Conservation (phyloP, 108 stramenopile species). For the Tribonema minus region DNA sequence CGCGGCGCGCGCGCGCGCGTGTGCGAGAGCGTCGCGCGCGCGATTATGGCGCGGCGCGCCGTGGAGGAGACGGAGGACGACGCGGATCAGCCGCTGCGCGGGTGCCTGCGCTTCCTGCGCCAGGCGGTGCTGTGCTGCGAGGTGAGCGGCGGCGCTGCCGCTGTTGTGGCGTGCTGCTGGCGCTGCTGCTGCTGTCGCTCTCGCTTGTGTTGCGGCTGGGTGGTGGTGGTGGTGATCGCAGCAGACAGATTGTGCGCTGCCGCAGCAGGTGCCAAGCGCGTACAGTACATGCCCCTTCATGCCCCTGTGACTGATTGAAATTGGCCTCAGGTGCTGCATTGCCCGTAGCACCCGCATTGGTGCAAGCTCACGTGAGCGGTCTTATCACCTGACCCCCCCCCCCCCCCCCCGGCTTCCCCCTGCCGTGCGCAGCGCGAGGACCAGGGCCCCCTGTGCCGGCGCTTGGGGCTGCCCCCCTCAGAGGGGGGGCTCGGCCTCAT, state of each 20-base stretch:
- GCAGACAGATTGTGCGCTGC: too few species aligned
- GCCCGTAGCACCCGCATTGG: too few species aligned
- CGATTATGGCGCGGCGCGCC: neutral
- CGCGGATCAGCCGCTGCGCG: constrained; percentile 4
- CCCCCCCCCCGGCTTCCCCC: too few species aligned
- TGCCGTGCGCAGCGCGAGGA: too few species aligned
- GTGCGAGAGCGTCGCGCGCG: neutral
- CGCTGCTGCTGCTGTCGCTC: too few species aligned
- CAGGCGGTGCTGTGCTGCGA: constrained; percentile 6
- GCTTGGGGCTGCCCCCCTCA: neutral
- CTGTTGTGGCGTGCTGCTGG: too few species aligned
- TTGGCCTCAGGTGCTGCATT: too few species aligned
- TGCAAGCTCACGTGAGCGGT: too few species aligned
- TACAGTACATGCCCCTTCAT: neutral
- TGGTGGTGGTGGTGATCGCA: too few species aligned
- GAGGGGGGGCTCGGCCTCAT: neutral
- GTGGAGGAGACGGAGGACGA: constrained; percentile 31
- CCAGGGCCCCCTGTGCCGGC: neutral
- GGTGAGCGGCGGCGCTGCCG: neutral
- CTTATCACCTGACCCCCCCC: too few species aligned
- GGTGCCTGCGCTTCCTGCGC: constrained; percentile 17
- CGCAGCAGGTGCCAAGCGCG: too few species aligned
- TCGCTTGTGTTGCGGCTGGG: neutral
- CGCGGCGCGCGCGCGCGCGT: neutral
- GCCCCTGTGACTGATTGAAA: neutral